Conservation (phyloP, 129 eudicot species). For the Deinandra increscens region DNA sequence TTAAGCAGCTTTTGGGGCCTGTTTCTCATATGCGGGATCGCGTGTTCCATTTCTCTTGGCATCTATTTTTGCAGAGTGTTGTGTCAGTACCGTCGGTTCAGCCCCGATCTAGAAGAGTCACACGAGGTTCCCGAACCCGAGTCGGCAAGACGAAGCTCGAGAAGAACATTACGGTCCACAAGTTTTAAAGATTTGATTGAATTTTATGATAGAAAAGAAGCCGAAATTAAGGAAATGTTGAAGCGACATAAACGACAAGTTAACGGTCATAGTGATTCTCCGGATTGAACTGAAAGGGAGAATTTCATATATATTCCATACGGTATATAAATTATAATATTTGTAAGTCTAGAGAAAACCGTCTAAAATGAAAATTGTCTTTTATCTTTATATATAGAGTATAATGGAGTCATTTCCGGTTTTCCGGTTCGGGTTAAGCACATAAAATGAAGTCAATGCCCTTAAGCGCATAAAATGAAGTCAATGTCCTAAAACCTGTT, state of each 20-base stretch:
- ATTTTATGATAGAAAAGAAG: slow-evolving; percentile 67
- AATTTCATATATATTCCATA: not conserved
- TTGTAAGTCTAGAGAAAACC: not conserved
- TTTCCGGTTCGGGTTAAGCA: too few species aligned
- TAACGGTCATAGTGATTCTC: slow-evolving; percentile 39
- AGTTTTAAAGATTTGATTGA: slow-evolving; percentile 60
- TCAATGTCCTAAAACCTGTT: too few species aligned
- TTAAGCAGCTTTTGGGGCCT: slow-evolving; percentile 85
- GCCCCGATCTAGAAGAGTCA: slow-evolving; percentile 41
- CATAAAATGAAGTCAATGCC: too few species aligned
- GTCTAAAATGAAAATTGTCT: not conserved
- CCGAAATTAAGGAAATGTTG: slow-evolving; percentile 60
- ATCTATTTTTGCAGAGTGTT: slow-evolving; percentile 51
- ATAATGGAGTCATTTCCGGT: too few species aligned
- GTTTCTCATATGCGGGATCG: slow-evolving; percentile 68
- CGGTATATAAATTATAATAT: not conserved
- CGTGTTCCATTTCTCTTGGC: slow-evolving; percentile 50
- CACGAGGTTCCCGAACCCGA: slow-evolving; percentile 47
- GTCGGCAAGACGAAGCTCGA: slow-evolving; percentile 31
- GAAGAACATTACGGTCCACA: slow-evolving; percentile 30
- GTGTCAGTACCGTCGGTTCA: slow-evolving; percentile 54
- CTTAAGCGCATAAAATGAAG: too few species aligned
- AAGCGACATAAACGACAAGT: slow-evolving; percentile 38
- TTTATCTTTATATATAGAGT: not conserved
- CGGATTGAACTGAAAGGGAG: slow-evolving; percentile 21